Base-by-base conservation (phyloP, 176 grass and related monocot genomes). In the Alloteropsis semialata region DNA sequence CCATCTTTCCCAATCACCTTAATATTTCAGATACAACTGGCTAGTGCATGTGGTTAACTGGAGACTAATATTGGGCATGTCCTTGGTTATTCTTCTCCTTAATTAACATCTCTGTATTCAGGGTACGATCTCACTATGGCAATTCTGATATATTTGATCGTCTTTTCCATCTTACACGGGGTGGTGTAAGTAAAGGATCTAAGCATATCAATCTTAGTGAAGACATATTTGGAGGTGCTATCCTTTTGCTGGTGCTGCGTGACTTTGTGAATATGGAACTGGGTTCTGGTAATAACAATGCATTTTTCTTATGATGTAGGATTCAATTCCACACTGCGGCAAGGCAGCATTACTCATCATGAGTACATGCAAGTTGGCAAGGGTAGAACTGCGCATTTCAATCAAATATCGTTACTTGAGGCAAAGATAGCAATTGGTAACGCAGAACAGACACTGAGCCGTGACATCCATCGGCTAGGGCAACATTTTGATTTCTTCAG, bases 311-410 rank as follows among this genome's bases (percentile, higher is more conserved):
- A 10, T 44, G 3, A 44, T 44, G 3, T 65, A 97, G 94, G 94
- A 78, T 97, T 92, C 76, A 97, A 97, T 83, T 97, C 94, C 37
- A 97, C 91, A 67, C 77, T 97, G 84, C 94, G 94, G 94, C n/a
- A 90, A 94, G 94, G 94, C 24, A 92, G 87, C 76, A 92, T 97
- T 50, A 97, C 92, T 27, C 94, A 97, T 76, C 94, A 97, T 79
- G 94, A 97, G 73, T 97, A 97, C 73, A 97, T 97, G 94, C 94
- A 97, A 92, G 88, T 97, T 77, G 94, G 94, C 69, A 97, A 97
- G 84, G 94, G 94, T 46, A 93, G 94, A 80, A 90, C 94, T 80
- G 92, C 94, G 75, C 89, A 89, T 84, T 85, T 97, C 13, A 94
- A 94, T 57, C 94, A 97, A 49, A 97, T 97, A 72, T n/a, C n/a